A percentile compares a stretch with the other conserved stretches of the same genome.
phyloP scores from a whole-genome alignment of 2,329 filamentous ascomycete species.

The Apiospora hydei region DNA sequence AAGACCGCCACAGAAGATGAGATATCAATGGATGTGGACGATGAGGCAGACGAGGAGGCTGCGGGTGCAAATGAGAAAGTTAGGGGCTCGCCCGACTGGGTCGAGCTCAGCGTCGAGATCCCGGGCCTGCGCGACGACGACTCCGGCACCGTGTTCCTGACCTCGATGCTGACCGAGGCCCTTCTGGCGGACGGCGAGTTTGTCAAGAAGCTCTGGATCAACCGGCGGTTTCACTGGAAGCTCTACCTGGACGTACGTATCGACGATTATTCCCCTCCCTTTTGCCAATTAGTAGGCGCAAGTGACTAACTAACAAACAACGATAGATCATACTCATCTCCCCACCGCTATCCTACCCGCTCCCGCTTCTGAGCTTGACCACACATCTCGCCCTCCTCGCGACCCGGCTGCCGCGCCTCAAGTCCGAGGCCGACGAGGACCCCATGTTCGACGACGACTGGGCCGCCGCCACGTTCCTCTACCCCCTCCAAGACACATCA shows the following conservation, averaged over 20 bases:
- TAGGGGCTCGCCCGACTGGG: constrained; percentile 71
- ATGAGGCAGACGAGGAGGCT: constrained; percentile 45
- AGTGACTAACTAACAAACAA: not conserved
- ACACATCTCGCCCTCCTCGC: constrained; percentile 92
- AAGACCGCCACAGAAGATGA: constrained; percentile 35
- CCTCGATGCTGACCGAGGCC: constrained; percentile 88
- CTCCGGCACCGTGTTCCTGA: constrained; percentile 83
- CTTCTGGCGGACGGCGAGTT: constrained; percentile 76
- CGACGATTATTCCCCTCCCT: not conserved
- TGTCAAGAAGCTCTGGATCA: constrained; percentile 81
- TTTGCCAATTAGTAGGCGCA: not conserved
- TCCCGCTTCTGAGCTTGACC: constrained; percentile 87
- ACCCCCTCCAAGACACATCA: constrained; percentile 57
- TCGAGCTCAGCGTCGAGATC: constrained; percentile 91
- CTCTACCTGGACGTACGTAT: constrained; percentile 86
- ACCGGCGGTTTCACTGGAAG: constrained; percentile 93
- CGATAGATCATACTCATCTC: constrained; percentile 87
- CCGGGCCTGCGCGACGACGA: constrained; percentile 92
- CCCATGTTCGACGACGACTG: constrained; percentile 98
- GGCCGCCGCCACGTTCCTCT: constrained; percentile 82
- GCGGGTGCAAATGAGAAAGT: constrained; percentile 26
- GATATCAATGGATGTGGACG: constrained; percentile 47
- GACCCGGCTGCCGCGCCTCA: constrained; percentile 82
- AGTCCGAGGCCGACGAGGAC: constrained; percentile 92
- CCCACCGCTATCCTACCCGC: constrained; percentile 89